Percentiles rank a stretch among this genome's conserved stretches.
Evolutionary conservation across 495 filamentous ascomycete species (phyloP).

Genomic region (Penicillium paxilli): DNA sequence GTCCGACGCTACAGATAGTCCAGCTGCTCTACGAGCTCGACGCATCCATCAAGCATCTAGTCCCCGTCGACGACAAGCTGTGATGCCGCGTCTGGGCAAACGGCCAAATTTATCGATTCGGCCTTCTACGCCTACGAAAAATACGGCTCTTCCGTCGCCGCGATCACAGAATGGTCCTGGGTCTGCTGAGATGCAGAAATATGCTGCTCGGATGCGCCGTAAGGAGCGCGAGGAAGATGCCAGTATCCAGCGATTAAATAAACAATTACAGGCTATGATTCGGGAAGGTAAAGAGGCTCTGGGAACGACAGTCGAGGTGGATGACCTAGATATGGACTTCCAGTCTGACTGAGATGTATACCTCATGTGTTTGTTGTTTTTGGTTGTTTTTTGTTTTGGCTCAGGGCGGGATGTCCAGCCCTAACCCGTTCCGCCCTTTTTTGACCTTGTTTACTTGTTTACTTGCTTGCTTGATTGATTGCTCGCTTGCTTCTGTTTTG

Average conservation of each 20-base stretch:
- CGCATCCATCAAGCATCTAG: slow-evolving; percentile 25
- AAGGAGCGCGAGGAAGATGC: slow-evolving; percentile 79
- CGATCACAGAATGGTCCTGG: slow-evolving; percentile 44
- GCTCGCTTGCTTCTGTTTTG: slow-evolving; percentile 1
- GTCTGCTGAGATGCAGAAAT: slow-evolving; percentile 63
- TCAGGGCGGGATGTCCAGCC: too few relatives aligned
- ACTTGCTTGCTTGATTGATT: background rate
- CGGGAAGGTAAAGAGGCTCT: slow-evolving; percentile 83
- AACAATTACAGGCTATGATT: slow-evolving; percentile 80
- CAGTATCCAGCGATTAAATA: slow-evolving; percentile 74
- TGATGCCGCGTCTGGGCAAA: slow-evolving; percentile 27
- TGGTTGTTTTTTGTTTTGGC: slow-evolving; percentile 5
- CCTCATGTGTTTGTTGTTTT: slow-evolving; percentile 2
- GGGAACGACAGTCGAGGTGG: slow-evolving; percentile 75
- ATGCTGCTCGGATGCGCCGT: slow-evolving; percentile 63
- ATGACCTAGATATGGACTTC: slow-evolving; percentile 52
- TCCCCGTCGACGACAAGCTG: slow-evolving; percentile 28
- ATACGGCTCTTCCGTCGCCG: slow-evolving; percentile 28
- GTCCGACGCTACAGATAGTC: slow-evolving; percentile 12
- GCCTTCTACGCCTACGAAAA: slow-evolving; percentile 42
- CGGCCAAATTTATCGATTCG: slow-evolving; percentile 26
- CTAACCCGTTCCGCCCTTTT: background rate
- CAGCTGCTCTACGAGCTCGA: slow-evolving; percentile 17
- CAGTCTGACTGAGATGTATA: background rate
- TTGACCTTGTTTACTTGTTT: background rate